Percentiles rank a stretch among this genome's conserved stretches.
phyloP scores from a whole-genome alignment of 2,329 filamentous ascomycete species.

The Aspergillus terreus region DNA sequence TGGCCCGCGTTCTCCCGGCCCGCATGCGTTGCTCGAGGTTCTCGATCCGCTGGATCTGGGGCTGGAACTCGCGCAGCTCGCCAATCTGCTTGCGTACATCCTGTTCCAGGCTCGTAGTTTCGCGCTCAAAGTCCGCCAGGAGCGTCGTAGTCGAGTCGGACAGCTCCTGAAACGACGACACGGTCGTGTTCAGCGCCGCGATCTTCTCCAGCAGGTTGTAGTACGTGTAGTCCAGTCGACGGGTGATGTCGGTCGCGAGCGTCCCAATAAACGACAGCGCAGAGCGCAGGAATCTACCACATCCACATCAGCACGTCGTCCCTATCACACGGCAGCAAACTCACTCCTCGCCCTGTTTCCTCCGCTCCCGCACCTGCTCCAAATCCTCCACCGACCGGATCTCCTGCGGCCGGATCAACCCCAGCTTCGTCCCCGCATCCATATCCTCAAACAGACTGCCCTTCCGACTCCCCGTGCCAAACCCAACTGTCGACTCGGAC shows the following conservation, averaged over 20 bases:
- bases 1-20: conserved; percentile 30
- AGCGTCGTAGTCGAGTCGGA: conserved; percentile 33
- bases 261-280: conserved; percentile 35
- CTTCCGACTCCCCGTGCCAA: conserved; percentile 23
- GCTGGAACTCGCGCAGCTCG: conserved; percentile 35
- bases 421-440: conserved; percentile 23
- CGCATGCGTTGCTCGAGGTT: conserved; percentile 39
- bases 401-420: conserved; percentile 26
- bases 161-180: conserved; percentile 41
- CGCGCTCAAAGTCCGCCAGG: conserved; percentile 36
- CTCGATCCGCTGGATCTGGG: conserved; percentile 35
- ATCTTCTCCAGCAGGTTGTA: conserved; percentile 46
- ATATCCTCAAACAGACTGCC: conserved; percentile 26
- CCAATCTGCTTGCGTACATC: conserved; percentile 36
- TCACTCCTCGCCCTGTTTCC: conserved; percentile 75
- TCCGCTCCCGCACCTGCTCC: conserved; percentile 50
- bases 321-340: conserved; percentile 21
- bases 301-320: conserved; percentile 2
- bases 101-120: conserved; percentile 32
- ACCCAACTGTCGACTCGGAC: conserved; percentile 27
- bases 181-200: conserved; percentile 36
- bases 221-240: conserved; percentile 46
- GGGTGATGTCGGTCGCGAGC: conserved; percentile 41
- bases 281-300: conserved; percentile 27
- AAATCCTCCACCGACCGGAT: conserved; percentile 34